Evolutionary conservation across 495 filamentous ascomycete genomes (phyloP), one percentile per base, ranked within the genome.

Genomic region (Daldinia loculata): DNA sequence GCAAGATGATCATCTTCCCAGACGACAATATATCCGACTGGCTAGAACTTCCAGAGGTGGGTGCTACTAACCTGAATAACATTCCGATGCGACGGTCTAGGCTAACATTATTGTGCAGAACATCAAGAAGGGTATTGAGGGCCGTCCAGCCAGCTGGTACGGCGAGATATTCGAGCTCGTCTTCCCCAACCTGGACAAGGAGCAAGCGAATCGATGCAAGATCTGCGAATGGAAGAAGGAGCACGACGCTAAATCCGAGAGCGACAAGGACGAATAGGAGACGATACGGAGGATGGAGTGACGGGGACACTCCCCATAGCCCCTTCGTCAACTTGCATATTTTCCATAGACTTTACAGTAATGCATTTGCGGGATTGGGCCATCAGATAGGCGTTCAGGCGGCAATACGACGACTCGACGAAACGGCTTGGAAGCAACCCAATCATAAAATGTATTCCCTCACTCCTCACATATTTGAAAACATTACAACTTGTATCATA

Each of bases 21-120:
- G 84, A 87, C 51, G 96, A 98, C 81, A 98, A 98, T 83, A 87
- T 89, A 83, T 92, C 90, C 45, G 95, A 99, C 84, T 99, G 96
- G 96, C 82, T 98, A 53, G 96, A 99, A 81, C 86, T 99, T 74
- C 96, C 96, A 77, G 93, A 97, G 86, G 95, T 98, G 84, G 80
- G 90, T 80, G 45, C 62, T 27, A 15, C 52, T 41, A 58, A 4
- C 51, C 58, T 48, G 43, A 51, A 24, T 22, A 34, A 75, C 57
- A 50, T 45, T 65, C 57, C 61, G 65, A 66, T 74, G 74, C 48
- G 27, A 66, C 60, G 55, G 30, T 70, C 64, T 57, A 70, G 72
- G 74, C 81, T 85, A 76, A 85, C 80, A 52, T 59, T 60, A 66
- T 58, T 38, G 45, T 66, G 67, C 73, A 99, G 96, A 98, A 98